Base-by-base conservation (phyloP, 1,139 yeast species). In the Lodderomyces metapsilosis region DNA sequence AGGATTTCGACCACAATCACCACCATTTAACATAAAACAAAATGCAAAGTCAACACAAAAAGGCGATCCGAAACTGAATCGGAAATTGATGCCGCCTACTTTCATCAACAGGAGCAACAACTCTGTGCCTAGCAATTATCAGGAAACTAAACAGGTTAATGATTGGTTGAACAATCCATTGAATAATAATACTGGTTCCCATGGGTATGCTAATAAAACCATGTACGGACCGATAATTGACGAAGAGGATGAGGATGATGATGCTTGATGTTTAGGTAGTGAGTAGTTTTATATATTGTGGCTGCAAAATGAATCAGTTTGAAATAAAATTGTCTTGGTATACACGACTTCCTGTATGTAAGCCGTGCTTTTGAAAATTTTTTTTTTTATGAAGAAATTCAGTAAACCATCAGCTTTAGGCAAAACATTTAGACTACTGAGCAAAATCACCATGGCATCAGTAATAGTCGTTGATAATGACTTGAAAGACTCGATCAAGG, bases 401-500 rank as follows among this genome's bases (percentile, higher is more conserved):
- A 27, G 12, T 27, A 8, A n/a, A n/a, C 15, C 16, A 27, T 8
- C 7, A 23, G 17, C 12, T 28, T 17, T 9, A 32, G 15, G 6
- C 23, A 23, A 33, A 12, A 21, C 18, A 10, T 3, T 8, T 11
- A 9, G 9, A 20, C 24, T 9, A 6, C 31, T 20, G 22, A 20
- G 8, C 22, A 20, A 5, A 13, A n/a, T 4, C n/a, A 33, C 17
- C 12, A 33, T 33, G 36, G 36, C 71, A 45, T 70, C 78, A 34
- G 77, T 71, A 47, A 66, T 73, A 51, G 72, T 72, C 42, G 74
- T 72, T 34, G 76, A 73, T 50, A 71, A 62, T 54, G 74, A 68
- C 50, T 59, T 73, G 51, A 61, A 59, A 47, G 73, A 67, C 53
- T 70, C 75, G 37, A 62, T 71, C 44, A 57, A 53, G 42, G 77